phyloP scores from a whole-genome alignment of 768 basidiomycete genomes.

The Lentinula guzmanii region DNA sequence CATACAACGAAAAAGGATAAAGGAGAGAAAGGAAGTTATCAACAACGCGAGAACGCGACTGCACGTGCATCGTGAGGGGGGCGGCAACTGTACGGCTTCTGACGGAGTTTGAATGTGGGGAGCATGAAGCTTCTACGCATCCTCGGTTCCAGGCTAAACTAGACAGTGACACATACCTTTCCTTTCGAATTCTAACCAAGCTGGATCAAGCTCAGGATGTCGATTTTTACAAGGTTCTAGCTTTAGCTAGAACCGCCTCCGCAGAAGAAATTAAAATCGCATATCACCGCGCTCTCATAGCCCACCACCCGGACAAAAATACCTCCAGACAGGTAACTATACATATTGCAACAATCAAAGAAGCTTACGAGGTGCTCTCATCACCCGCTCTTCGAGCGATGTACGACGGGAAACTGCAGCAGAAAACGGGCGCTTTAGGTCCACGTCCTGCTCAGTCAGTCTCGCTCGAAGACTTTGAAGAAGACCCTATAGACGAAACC shows the following conservation, averaged over 20 bases:
- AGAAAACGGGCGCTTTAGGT: constrained; percentile 15
- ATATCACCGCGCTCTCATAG: constrained; percentile 57
- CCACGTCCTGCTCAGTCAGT: constrained; percentile 74
- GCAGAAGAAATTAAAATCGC: constrained; percentile 56
- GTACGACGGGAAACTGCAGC: constrained; percentile 37
- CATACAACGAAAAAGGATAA: no score
- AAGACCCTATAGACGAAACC: constrained; percentile 24
- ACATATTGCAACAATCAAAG: constrained; percentile 54
- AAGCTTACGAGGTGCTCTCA: constrained; percentile 62
- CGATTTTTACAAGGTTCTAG: constrained; percentile 60
- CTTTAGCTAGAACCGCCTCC: constrained; percentile 43
- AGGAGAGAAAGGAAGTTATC: no score
- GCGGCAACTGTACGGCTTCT: no score
- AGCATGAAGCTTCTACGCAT: no score
- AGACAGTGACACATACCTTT: not conserved
- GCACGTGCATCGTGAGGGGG: no score
- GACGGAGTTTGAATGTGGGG: no score
- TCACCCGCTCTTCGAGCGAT: constrained; percentile 37
- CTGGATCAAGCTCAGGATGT: constrained; percentile 12
- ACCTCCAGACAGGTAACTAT: not conserved
- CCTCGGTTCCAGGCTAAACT: no score
- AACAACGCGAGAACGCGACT: no score
- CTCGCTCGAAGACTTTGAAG: constrained; percentile 69
- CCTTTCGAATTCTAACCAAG: not conserved
- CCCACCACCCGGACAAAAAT: constrained; percentile 59